Base-by-base conservation (phyloP, 768 basidiomycete genomes). In the Porphyrellus cyaneotinctus region DNA sequence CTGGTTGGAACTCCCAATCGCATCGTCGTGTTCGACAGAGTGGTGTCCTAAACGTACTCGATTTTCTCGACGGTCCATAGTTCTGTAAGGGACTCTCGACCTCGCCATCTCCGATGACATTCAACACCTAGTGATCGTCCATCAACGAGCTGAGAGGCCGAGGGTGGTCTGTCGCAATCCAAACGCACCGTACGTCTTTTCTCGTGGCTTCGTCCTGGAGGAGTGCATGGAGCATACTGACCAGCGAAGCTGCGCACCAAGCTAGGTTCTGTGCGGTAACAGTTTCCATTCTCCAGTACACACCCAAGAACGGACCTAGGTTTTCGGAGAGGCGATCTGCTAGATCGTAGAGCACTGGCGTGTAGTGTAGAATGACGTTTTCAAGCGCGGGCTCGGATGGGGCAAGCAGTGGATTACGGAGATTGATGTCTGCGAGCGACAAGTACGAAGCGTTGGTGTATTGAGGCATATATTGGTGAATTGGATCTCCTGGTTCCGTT, bases 281-380 rank as follows among this genome's bases (percentile, higher is more conserved):
- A 14, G 72, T 77, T 56, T 83, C 81, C 73, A 79, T 79, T 22
- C 78, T 69, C 82, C 81, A 85, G 58, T 83, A 78, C 8, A 85
- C 74, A 0, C 73, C 76, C 4, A 78, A 59, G 62, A 78, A 83
- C 0, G 77, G 72, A 1, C 58, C 58, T 0, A 71, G 50, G 18
- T 72, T 69, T 0, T 67, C 61, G 0, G 69, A 59, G 41, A 83
- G 61, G 30, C 56, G 59, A 9, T 61, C 56, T 0, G 78, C 79
- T 8, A 83, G 70, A 12, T 67, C 64, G 35, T 70, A 64, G 47
- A 83, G 75, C 2, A 39, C 58, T 0, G 67, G 59, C 4, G 83
- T 72, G 60, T 84, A 84, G 35, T 72, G 66, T 31, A 81, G 70
- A 24, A 47, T 43, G 26, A 64, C 18, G 0, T 20, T 43, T 10